Percentiles rank a stretch among this genome's conserved stretches.
Conservation (phyloP, 345 rosid species). For the Litchi chinensis region DNA sequence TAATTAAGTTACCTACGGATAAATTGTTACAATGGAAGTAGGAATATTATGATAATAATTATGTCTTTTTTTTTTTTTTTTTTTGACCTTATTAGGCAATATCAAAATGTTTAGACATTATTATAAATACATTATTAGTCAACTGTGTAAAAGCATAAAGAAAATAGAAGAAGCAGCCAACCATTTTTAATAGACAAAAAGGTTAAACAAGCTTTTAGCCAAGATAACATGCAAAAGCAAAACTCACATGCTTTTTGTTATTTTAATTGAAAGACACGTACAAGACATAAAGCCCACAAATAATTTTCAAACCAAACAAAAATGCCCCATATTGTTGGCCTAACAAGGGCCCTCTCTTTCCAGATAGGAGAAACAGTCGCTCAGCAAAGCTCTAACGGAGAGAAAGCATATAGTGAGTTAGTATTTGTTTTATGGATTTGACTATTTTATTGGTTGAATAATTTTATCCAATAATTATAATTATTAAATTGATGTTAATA, state of each 20-base stretch:
- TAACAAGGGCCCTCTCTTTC: not conserved
- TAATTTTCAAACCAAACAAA: not conserved
- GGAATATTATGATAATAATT: too few species aligned
- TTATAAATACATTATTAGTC: not conserved
- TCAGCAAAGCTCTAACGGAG: too few species aligned
- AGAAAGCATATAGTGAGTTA: too few species aligned
- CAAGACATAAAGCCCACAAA: not conserved
- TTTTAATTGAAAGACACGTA: not conserved
- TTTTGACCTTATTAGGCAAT: not conserved
- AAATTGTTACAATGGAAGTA: too few species aligned
- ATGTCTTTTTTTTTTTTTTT: too few species aligned
- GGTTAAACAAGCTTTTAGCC: not conserved
- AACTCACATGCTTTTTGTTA: not conserved
- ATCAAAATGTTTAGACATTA: not conserved
- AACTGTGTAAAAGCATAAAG: not conserved
- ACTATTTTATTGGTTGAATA: too few species aligned
- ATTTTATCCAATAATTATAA: too few species aligned
- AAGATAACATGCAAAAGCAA: not conserved
- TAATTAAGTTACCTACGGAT: too few species aligned
- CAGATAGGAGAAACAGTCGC: too few species aligned
- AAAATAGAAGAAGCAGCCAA: not conserved
- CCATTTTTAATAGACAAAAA: not conserved
- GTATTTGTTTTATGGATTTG: too few species aligned
- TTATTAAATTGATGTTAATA: too few species aligned
- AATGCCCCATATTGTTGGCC: not conserved